Percentiles rank a stretch among this genome's conserved stretches.
Conservation (phyloP, 2,329 filamentous ascomycete genomes). For the Aspergillus fumigatiaffinis region DNA sequence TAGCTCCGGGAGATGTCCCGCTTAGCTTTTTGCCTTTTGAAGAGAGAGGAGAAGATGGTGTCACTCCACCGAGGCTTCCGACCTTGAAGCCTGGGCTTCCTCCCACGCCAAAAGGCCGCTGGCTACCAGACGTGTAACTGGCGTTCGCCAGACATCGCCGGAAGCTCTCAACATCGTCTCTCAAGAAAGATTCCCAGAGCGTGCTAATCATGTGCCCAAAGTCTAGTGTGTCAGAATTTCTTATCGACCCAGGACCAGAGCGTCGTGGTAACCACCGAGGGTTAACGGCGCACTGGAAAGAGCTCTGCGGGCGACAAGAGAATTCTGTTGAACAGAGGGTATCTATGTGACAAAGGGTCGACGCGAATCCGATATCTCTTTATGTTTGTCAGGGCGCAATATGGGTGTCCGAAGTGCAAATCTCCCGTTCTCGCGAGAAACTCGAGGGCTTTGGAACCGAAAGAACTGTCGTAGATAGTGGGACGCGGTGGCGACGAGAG, state of each 20-base stretch:
- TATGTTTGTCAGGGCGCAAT: background rate
- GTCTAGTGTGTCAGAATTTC: conserved; percentile 34
- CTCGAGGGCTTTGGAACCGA: background rate
- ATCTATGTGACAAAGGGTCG: conserved; percentile 10
- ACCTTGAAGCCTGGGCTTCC: conserved; percentile 22
- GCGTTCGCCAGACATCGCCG: conserved; percentile 77
- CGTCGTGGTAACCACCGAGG: conserved; percentile 85
- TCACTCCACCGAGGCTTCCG: conserved; percentile 27
- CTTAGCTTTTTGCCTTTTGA: conserved; percentile 48
- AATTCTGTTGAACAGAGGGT: conserved; percentile 17
- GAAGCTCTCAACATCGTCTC: conserved; percentile 97
- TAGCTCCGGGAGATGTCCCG: conserved; percentile 44
- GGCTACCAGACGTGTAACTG: conserved; percentile 46
- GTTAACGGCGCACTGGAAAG: conserved; percentile 78
- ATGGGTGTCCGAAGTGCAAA: background rate
- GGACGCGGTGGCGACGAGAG: conserved; percentile 20
- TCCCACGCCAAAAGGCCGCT: conserved; percentile 25
- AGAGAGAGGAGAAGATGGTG: conserved; percentile 28
- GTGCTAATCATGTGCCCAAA: conserved; percentile 81
- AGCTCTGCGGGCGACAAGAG: conserved; percentile 36
- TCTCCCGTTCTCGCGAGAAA: background rate
- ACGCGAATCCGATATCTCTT: conserved; percentile 13
- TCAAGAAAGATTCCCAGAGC: conserved; percentile 94
- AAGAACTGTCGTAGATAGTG: conserved; percentile 6
- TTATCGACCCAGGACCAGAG: conserved; percentile 58